A percentile compares a stretch with the other conserved stretches of the same genome.
phyloP scores from a whole-genome alignment of 2,329 filamentous ascomycete genomes.

The Fusarium virguliforme region DNA sequence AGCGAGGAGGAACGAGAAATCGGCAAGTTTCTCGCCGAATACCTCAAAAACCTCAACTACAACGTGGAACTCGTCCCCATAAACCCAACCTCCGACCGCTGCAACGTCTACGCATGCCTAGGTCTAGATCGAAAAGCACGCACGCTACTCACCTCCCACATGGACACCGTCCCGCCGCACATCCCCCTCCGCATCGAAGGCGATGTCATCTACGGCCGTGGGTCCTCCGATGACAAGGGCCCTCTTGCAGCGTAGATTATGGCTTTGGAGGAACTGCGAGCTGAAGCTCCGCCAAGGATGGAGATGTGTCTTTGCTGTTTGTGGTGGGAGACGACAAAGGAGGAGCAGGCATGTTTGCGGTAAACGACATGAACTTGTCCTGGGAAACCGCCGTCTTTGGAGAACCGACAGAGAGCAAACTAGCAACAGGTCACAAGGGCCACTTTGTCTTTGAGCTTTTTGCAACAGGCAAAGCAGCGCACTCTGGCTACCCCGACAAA shows the following conservation, averaged over 20 bases:
- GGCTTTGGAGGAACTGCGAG: slow-evolving; percentile 62
- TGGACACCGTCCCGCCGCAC: slow-evolving; percentile 80
- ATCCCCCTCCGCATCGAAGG: slow-evolving; percentile 73
- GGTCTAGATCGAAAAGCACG: slow-evolving; percentile 52
- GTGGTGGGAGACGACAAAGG: slow-evolving; percentile 78
- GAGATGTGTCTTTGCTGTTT: slow-evolving; percentile 64
- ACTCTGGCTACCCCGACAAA: slow-evolving; percentile 2
- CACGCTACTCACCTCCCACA: slow-evolving; percentile 72
- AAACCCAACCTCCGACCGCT: slow-evolving; percentile 51
- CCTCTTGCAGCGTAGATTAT: slow-evolving; percentile 79
- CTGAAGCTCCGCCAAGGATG: slow-evolving; percentile 38
- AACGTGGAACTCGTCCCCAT: slow-evolving; percentile 57
- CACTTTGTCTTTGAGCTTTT: slow-evolving; percentile 71
- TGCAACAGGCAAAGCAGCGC: slow-evolving; percentile 73
- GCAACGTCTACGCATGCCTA: slow-evolving; percentile 60
- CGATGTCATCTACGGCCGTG: slow-evolving; percentile 70
- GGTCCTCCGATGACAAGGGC: slow-evolving; percentile 77
- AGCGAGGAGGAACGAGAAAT: slow-evolving; percentile 57
- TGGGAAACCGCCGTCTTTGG: slow-evolving; percentile 80
- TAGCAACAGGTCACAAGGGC: slow-evolving; percentile 81
- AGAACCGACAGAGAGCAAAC: slow-evolving; percentile 80
- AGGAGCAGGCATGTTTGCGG: slow-evolving; percentile 75
- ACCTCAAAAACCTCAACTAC: slow-evolving; percentile 55
- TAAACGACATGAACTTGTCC: slow-evolving; percentile 63
- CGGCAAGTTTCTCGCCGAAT: slow-evolving; percentile 53